Percentiles rank a stretch among this genome's conserved stretches.
Conservation (phyloP, 2,329 filamentous ascomycete species). For the Westerdykella aurantiaca region DNA sequence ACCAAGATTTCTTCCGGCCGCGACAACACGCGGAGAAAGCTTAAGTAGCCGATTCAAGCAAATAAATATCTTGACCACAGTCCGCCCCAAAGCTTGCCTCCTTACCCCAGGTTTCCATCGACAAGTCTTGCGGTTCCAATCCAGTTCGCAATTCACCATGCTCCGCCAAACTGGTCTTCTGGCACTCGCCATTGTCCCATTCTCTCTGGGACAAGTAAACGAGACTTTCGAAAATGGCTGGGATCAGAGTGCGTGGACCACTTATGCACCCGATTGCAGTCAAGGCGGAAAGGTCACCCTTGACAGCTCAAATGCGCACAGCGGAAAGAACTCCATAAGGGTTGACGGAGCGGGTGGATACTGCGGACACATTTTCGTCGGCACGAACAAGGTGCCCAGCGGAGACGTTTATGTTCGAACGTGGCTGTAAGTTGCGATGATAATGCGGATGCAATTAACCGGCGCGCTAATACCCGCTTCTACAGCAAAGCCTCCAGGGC, state of each 20-base stretch:
- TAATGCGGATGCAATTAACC: background rate
- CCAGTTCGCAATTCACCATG: slow-evolving; percentile 30
- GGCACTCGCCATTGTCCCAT: slow-evolving; percentile 44
- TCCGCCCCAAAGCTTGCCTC: slow-evolving; percentile 8
- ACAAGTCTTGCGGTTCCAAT: background rate
- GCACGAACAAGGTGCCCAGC: slow-evolving; percentile 51
- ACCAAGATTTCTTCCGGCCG: background rate
- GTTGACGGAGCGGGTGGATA: slow-evolving; percentile 57
- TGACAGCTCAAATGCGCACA: slow-evolving; percentile 52
- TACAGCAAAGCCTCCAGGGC: slow-evolving; percentile 52
- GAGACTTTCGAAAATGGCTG: slow-evolving; percentile 55
- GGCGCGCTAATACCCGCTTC: slow-evolving; percentile 11
- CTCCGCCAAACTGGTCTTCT: slow-evolving; percentile 42
- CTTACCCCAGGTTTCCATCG: slow-evolving; percentile 2
- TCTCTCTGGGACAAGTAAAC: slow-evolving; percentile 49
- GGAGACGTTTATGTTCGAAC: slow-evolving; percentile 55
- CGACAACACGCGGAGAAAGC: slow-evolving; percentile 1
- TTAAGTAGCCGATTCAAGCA: slow-evolving; percentile 14
- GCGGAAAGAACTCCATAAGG: slow-evolving; percentile 68
- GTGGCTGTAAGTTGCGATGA: slow-evolving; percentile 46
- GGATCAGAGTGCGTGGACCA: slow-evolving; percentile 54
- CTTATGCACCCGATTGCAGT: slow-evolving; percentile 55
- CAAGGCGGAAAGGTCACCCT: slow-evolving; percentile 54
- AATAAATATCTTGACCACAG: slow-evolving; percentile 22
- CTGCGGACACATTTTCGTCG: slow-evolving; percentile 54